These are phyloP conservation scores for Fusarium nisikadoi DNA, from an alignment of 2,329 filamentous ascomycete species.

Conservation along the genomic window DNA sequence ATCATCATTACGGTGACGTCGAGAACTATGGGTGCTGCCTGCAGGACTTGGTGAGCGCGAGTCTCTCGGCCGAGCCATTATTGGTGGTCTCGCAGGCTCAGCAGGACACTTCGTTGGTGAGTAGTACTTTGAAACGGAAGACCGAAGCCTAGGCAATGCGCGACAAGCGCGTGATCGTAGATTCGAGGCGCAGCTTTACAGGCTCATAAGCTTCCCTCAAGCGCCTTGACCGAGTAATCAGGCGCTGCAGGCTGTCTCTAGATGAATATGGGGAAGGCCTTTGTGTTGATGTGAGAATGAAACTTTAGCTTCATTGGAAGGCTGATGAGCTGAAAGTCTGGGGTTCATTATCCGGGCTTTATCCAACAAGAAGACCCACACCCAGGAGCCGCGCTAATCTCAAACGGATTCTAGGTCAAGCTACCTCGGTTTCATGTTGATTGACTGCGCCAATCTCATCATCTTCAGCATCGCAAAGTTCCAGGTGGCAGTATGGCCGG, in stretches of 20 bases:
- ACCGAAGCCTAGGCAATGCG: slow-evolving; percentile 38
- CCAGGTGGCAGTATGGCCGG: slow-evolving; percentile 51
- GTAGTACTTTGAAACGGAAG: slow-evolving; percentile 50
- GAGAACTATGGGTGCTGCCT: slow-evolving; percentile 83
- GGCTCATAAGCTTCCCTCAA: background rate
- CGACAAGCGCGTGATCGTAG: slow-evolving; percentile 28
- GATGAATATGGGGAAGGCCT: slow-evolving; percentile 22
- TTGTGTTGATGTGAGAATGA: slow-evolving; percentile 7
- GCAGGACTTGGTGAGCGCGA: slow-evolving; percentile 92
- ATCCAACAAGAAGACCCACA: slow-evolving; percentile 4
- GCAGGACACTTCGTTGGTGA: slow-evolving; percentile 54
- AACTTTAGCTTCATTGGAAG: slow-evolving; percentile 22
- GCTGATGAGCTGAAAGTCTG: slow-evolving; percentile 13
- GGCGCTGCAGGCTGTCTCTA: background rate
- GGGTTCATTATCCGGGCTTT: slow-evolving; percentile 23
- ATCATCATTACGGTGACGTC: slow-evolving; percentile 71
- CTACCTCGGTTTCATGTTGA: slow-evolving; percentile 22
- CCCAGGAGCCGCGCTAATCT: slow-evolving; percentile 34
- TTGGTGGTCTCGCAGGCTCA: slow-evolving; percentile 55
- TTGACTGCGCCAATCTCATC: slow-evolving; percentile 1
- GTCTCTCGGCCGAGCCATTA: slow-evolving; percentile 73
- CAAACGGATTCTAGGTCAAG: slow-evolving; percentile 15
- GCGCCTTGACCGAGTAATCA: background rate
- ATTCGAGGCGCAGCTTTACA: slow-evolving; percentile 13
- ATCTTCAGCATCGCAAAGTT: background rate